A percentile compares a stretch with the other conserved stretches of the same genome.
These are phyloP conservation scores for Nemania diffusa DNA, from an alignment of 2,329 filamentous ascomycete species.

Conservation along the genomic window DNA sequence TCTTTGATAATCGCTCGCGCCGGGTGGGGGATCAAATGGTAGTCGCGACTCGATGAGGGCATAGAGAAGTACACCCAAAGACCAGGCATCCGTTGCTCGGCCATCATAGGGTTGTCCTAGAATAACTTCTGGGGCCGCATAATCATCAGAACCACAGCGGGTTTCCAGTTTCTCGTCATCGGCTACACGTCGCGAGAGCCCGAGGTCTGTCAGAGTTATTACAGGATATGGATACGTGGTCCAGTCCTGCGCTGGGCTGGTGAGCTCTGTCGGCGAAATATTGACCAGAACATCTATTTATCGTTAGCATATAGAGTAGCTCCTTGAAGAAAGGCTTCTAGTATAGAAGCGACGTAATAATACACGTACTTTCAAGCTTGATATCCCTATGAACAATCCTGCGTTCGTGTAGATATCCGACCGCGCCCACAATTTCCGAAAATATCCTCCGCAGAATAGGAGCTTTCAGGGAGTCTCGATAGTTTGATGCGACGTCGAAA, in stretches of 20 bases:
- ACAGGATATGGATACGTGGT: conserved; percentile 81
- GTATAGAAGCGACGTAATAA: conserved; percentile 5
- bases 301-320: conserved; percentile 25
- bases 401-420: conserved; percentile 84
- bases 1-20: conserved; percentile 78
- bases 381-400: conserved; percentile 96
- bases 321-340: conserved; percentile 16
- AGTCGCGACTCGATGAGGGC: conserved; percentile 92
- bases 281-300: conserved; percentile 87
- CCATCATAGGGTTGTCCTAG: conserved; percentile 96
- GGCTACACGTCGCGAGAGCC: conserved; percentile 85
- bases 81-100: conserved; percentile 92
- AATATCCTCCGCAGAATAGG: conserved; percentile 84
- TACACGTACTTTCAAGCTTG: conserved; percentile 86
- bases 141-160: conserved; percentile 95
- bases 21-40: conserved; percentile 90
- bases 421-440: conserved; percentile 85
- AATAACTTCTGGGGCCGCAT: conserved; percentile 94
- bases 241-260: conserved; percentile 73
- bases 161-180: conserved; percentile 91
- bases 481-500: conserved; percentile 86
- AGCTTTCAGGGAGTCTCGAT: conserved; percentile 74
- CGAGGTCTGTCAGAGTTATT: conserved; percentile 89
- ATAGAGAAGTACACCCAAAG: conserved; percentile 90
- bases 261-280: conserved; percentile 73